phyloP scores from a whole-genome alignment of 129 eudicot species.

The Cynara cardunculus region DNA sequence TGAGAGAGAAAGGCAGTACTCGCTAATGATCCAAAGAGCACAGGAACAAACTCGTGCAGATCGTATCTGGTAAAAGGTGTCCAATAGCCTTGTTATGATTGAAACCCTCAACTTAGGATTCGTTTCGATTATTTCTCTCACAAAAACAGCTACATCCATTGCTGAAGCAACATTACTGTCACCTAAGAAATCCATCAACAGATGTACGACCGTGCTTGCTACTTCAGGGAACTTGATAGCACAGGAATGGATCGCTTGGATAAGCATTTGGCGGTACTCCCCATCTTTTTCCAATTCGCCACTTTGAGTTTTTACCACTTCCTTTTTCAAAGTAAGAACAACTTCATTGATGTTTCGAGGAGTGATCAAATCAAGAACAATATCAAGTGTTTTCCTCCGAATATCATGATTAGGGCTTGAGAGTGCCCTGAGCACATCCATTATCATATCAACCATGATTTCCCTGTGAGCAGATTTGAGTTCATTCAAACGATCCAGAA shows the following conservation, averaged over 20 bases:
- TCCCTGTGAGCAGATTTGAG: slow-evolving; percentile 77
- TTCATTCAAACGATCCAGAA: slow-evolving; percentile 87
- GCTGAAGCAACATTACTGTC: slow-evolving; percentile 96
- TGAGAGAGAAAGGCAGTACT: slow-evolving; percentile 89
- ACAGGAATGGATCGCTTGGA: slow-evolving; percentile 96
- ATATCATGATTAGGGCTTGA: slow-evolving; percentile 98
- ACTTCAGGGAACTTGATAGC: slow-evolving; percentile 98
- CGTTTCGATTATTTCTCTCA: slow-evolving; percentile 90
- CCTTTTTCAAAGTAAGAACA: slow-evolving; percentile 84
- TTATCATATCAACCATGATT: slow-evolving; percentile 90
- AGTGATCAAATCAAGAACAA: slow-evolving; percentile 88
- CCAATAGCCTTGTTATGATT: slow-evolving; percentile 75
- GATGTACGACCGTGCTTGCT: slow-evolving; percentile 91
- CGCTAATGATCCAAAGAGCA: slow-evolving; percentile 98
- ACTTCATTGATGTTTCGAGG: slow-evolving; percentile 91
- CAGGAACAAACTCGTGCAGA: slow-evolving; percentile 94
- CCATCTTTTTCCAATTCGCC: slow-evolving; percentile 95
- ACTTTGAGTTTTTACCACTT: slow-evolving; percentile 90
- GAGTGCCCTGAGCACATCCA: slow-evolving; percentile 96
- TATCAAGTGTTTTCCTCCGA: slow-evolving; percentile 85
- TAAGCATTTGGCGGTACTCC: slow-evolving; percentile 92
- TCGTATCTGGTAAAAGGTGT: slow-evolving; percentile 92
- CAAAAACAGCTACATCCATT: slow-evolving; percentile 91
- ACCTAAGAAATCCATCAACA: slow-evolving; percentile 97
- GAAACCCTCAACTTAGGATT: slow-evolving; percentile 90